Evolutionary conservation across 441 rosid genomes (phyloP).

Genomic region (Corymbia calophylla): DNA sequence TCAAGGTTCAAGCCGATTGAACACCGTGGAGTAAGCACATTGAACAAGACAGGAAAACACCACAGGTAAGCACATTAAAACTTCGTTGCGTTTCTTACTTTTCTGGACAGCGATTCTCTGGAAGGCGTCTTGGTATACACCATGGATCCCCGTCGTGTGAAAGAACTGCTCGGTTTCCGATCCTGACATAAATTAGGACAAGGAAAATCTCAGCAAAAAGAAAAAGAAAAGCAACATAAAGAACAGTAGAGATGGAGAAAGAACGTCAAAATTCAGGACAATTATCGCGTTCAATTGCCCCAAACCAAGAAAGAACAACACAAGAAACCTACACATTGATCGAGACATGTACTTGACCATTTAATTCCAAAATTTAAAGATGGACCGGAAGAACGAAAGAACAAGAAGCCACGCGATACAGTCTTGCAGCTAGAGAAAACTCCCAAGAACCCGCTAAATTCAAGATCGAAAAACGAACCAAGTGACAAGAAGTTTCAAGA

Average conservation of each 20-base stretch:
- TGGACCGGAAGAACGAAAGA: not conserved
- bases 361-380: not conserved
- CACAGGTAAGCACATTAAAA: not conserved
- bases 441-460: not conserved
- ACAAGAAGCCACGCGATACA: not conserved
- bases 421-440: not conserved
- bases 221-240: not conserved
- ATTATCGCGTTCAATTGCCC: not conserved
- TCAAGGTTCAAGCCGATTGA: not conserved
- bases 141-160: slow-evolving; percentile 78
- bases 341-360: not conserved
- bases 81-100: slow-evolving; percentile 19
- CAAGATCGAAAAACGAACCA: not conserved
- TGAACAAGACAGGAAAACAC: not conserved
- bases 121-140: slow-evolving; percentile 93
- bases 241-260: not conserved
- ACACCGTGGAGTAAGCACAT: not conserved
- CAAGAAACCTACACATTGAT: not conserved
- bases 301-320: not conserved
- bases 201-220: not conserved
- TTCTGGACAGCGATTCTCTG: slow-evolving; percentile 52
- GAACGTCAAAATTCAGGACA: not conserved
- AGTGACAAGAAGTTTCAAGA: not conserved
- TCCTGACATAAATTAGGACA: slow-evolving; percentile 36
- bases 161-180: slow-evolving; percentile 67